phyloP scores from a whole-genome alignment of 2,329 filamentous ascomycete genomes.

The Rhexocercosporidium sp. region DNA sequence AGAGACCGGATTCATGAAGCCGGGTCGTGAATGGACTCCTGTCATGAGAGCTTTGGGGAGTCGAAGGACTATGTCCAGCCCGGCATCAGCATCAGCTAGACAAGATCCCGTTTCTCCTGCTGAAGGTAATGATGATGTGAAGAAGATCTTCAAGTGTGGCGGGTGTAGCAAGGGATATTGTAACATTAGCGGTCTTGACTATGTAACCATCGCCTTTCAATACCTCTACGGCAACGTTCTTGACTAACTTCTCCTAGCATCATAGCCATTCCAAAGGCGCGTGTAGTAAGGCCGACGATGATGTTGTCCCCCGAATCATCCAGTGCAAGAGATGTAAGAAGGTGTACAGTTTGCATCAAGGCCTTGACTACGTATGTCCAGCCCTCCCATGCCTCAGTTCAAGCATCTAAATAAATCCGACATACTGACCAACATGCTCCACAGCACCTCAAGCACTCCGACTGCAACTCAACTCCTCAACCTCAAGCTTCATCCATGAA shows the following conservation, averaged over 20 bases:
- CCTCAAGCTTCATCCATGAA: not conserved
- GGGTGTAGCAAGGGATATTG: constrained; percentile 6
- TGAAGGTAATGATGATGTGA: not conserved
- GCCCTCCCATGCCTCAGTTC: not conserved
- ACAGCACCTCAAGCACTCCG: not conserved
- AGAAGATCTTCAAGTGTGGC: constrained; percentile 16
- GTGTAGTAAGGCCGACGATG: not conserved
- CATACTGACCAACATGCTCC: not conserved
- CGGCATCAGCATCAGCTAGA: not conserved
- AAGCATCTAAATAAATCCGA: not conserved
- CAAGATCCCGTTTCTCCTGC: not conserved
- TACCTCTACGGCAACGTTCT: not conserved
- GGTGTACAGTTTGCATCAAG: not conserved
- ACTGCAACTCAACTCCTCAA: not conserved
- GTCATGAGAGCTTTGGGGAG: not conserved
- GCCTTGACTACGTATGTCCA: constrained; percentile 5
- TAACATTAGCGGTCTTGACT: not conserved
- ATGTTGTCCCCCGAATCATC: not conserved
- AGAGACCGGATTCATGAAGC: not conserved
- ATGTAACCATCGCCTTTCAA: not conserved
- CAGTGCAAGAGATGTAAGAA: constrained; percentile 4
- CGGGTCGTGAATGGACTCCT: not conserved
- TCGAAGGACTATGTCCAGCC: not conserved
- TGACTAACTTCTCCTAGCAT: not conserved
- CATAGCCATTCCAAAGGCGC: not conserved